A percentile compares a stretch with the other conserved stretches of the same genome.
phyloP scores from a whole-genome alignment of 2,329 filamentous ascomycete species.

The Botryotinia globosa region DNA sequence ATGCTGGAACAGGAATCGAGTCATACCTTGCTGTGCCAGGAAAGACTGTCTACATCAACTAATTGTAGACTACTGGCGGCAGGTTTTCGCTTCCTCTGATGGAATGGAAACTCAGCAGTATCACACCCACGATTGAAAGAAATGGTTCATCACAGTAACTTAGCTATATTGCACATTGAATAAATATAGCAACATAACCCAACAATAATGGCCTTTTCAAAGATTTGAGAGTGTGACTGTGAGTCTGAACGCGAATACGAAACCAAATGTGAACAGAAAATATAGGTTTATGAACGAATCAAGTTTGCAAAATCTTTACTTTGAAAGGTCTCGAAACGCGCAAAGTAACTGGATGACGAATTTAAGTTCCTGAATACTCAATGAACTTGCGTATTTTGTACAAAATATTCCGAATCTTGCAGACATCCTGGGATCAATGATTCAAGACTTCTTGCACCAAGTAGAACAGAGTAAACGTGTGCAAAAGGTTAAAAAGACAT shows the following conservation, averaged over 20 bases:
- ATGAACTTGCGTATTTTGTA: background rate
- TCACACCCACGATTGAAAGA: background rate
- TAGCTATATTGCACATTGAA: background rate
- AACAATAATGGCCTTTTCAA: background rate
- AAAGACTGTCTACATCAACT: background rate
- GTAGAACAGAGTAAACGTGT: background rate
- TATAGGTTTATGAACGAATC: fast-evolving
- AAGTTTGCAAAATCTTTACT: background rate
- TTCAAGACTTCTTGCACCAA: background rate
- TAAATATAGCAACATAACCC: background rate
- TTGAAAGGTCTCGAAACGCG: background rate
- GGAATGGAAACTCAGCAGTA: background rate
- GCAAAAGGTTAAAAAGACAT: background rate
- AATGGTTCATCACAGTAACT: background rate
- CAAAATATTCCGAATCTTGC: background rate
- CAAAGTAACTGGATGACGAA: background rate
- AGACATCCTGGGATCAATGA: background rate
- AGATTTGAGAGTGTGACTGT: background rate
- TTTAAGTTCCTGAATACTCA: background rate
- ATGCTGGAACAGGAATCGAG: background rate
- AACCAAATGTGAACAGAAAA: background rate
- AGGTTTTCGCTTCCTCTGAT: background rate
- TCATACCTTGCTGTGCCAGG: slow-evolving; percentile 6
- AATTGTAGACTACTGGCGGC: background rate
- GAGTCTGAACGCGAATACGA: background rate